Evolutionary conservation across 23 red algal species (phyloP).

Genomic region (Gracilaria domingensis): DNA sequence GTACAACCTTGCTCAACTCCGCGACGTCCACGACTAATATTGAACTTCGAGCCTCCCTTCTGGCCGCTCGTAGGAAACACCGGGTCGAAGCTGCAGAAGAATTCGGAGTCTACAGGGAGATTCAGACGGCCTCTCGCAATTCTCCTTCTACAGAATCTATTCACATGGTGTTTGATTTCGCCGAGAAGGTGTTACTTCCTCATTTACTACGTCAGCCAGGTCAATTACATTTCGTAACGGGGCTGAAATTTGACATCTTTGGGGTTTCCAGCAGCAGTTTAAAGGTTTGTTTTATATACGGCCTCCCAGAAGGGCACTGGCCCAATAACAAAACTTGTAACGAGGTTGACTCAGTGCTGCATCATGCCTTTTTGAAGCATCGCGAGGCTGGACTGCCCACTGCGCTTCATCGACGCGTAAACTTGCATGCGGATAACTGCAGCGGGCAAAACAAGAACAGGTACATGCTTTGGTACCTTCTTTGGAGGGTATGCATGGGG

Average conservation of each 20-base stretch:
- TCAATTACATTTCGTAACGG: slow-evolving; percentile 61
- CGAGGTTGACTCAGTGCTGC: no score
- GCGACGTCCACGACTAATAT: neutral
- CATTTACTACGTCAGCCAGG: slow-evolving; percentile 32
- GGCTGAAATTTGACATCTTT: slow-evolving; percentile 60
- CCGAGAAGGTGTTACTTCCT: no score
- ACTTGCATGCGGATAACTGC: slow-evolving; percentile 55
- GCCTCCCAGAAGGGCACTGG: slow-evolving; percentile 45
- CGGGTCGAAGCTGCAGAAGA: neutral
- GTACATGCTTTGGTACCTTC: slow-evolving; percentile 33
- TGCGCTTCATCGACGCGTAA: neutral
- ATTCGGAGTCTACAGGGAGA: neutral
- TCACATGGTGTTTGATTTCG: slow-evolving; percentile 42
- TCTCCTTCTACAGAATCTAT: neutral
- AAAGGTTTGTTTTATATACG: slow-evolving; percentile 25
- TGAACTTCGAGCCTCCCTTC: neutral
- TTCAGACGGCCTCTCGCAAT: neutral
- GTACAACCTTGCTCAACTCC: slow-evolving; percentile 14
- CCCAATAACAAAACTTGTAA: slow-evolving; percentile 28
- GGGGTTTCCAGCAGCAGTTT: slow-evolving; percentile 41
- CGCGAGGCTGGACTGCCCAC: no score
- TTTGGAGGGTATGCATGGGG: slow-evolving; percentile 7
- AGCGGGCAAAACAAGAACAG: slow-evolving; percentile 44
- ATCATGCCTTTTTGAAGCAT: no score
- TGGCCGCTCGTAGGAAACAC: neutral